phyloP scores from a whole-genome alignment of 1,139 yeast genomes.

The Debaryomyces sp. region DNA sequence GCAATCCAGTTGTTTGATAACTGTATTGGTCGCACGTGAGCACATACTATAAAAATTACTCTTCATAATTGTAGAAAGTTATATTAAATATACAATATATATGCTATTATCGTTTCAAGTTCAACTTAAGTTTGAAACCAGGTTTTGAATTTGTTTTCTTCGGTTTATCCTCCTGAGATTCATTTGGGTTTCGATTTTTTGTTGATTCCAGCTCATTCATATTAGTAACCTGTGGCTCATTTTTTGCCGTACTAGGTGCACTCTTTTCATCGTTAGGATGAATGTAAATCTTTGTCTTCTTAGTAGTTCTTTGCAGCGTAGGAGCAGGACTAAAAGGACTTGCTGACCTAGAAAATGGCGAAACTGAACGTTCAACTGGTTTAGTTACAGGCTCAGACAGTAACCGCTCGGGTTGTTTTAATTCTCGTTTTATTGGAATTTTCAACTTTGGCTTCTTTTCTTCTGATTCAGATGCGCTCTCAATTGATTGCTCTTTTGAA shows the following conservation, averaged over 20 bases:
- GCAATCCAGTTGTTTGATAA: not conserved
- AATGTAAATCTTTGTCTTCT: constrained; percentile 27
- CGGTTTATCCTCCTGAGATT: not conserved
- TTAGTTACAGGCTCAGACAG: constrained; percentile 20
- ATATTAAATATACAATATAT: not conserved
- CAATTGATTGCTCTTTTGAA: not conserved
- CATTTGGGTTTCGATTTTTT: constrained; percentile 2
- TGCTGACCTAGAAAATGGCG: constrained; percentile 21
- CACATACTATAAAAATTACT: not conserved
- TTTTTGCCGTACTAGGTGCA: not conserved
- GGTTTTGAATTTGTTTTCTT: constrained; percentile 13
- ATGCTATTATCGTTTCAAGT: constrained; percentile 16
- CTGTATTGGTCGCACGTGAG: not conserved
- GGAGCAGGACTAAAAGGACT: constrained; percentile 25
- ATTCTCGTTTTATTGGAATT: not conserved
- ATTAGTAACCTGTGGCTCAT: not conserved
- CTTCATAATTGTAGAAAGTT: not conserved
- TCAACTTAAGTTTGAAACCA: constrained; percentile 27
- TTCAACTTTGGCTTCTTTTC: constrained; percentile 5
- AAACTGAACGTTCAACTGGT: constrained; percentile 9
- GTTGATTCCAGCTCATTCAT: constrained; percentile 8
- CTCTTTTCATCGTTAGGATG: constrained; percentile 18
- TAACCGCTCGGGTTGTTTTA: constrained; percentile 11
- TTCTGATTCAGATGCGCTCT: constrained; percentile 1
- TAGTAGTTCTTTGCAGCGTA: constrained; percentile 15